Evolutionary conservation across 306 rosid genomes (phyloP), one percentile per base, ranked within the genome.

Genomic region (Carpinus fangiana): DNA sequence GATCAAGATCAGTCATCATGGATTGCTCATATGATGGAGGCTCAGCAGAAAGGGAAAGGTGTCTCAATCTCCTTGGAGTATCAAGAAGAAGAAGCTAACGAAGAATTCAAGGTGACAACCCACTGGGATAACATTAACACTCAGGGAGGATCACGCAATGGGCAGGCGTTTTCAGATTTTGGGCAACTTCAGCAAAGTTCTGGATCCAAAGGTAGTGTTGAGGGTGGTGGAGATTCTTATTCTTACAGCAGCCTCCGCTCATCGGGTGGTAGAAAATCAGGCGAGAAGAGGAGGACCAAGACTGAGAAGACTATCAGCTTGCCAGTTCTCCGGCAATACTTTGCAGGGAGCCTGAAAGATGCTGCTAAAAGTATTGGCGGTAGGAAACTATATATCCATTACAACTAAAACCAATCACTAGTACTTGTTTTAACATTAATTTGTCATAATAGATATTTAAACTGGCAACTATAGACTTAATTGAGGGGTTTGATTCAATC

Each of bases 281-380:
- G 90, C 0, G 91, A 84, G 83, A 91, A 84, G 85, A 84, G 91
- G 67, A 72, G 89, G 26, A 86, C 84, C 46, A 89, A 87, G 83
- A 85, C 89, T 0, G 93, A 91, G 86, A 89, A 91, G 87, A 86
- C 89, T 0, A 87, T 90, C 77, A 87, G 89, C 77, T 83, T 91
- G 82, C 80, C 84, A 1, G 83, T 86, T 81, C 89, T 91, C 0
- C 67, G 87, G 66, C 96, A 90, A 71, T 83, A 90, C 80, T 90
- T 90, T 54, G 78, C 83, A 8, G 85, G 88, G 43, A 84, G 85
- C 76, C 80, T 81, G 1, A 84, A 84, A 56, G 88, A 81, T 52
- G 88, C 85, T 53, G 85, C 85, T 17, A 81, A 81, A 60, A 78
- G 85, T 65, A 81, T 81, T 77, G 85, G 85, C 0, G 85, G 85